Base-by-base conservation (phyloP, 163 green algal species). In the Scenedesmus sp. region DNA sequence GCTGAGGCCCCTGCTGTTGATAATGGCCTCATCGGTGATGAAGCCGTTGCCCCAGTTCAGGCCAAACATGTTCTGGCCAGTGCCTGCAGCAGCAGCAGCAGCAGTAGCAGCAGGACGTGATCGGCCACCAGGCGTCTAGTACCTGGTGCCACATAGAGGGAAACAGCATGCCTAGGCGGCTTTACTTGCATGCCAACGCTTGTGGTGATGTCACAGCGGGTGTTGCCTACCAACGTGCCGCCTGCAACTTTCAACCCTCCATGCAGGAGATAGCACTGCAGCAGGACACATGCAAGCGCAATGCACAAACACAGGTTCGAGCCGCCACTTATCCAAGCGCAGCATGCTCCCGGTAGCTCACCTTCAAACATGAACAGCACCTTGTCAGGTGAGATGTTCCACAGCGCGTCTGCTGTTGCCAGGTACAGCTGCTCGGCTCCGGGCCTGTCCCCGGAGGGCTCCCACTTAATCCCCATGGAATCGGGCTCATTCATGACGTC, bases 281-380 rank as follows among this genome's bases (percentile, higher is more conserved):
- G 34, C 34, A 46, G 34, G 34, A 46, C 34, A 46, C 34, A 46
- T 46, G 34, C 34, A 46, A 46, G 34, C 34, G 34, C 34, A 46
- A 46, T 46, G 34, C 34, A 46, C 34, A 46, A 46, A 46, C 34
- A 46, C 34, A 46, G 34, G 34, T 46, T 46, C 34, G 34, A 46
- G 34, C 34, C 34, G 34, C 34, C 34, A 46, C 34, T 46, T 46
- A 46, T 46, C 34, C 34, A 46, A 46, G 34, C 34, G 34, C 34
- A 46, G 34, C 34, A 46, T 46, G 34, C 34, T 46, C 34, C 70
- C 18, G 23, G 16, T 4, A 8, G 3, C 87, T 54, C 76, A 91
- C 88, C 88, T n/a, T 92, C 88, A 88, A 92, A 92, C 88, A 92
- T 92, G 88, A 92, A 92, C n/a, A 92, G 79, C 81, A 88, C 52